Evolutionary conservation across 2,329 filamentous ascomycete species (phyloP), one percentile per base, ranked within the genome.

Genomic region (Claviceps sp.): DNA sequence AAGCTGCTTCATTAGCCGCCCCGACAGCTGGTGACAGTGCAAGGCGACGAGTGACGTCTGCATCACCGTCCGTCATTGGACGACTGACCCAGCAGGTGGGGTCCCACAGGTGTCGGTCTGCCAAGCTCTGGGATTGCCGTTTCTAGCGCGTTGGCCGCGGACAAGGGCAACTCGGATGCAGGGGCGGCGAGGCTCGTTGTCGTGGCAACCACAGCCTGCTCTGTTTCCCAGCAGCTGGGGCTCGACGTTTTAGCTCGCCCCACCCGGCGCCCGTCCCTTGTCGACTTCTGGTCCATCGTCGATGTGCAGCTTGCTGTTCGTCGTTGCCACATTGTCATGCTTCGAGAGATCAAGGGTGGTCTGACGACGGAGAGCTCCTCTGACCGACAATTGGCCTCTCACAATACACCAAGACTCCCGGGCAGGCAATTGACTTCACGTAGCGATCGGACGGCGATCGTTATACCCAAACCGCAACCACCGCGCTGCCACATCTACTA

Each of bases 151-250:
- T 14, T 37, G 17, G 10, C 8, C 14, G 42, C 42, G 13, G 17
- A 22, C 42, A 44, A 8, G 40, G 40, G 7, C 40, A 19, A 42
- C 17, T 42, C 7, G 22, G 19, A 47, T 42, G 19, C 46, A 43
- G 26, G 52, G 50, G 47, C 24, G 37, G 38, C 24, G 34, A 26
- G 42, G 30, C 10, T 22, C 3, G 53, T 58, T 54, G 52, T 45
- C 52, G 50, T 56, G 54, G 54, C 55, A 58, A 60, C 58, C 8
- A 3, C 30, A 16, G 41, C 50, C 49, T 52, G 52, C 56, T 57
- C 55, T 58, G 58, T 59, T 59, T 41, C 52, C 37, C 14, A 49
- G 14, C 42, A 24, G 40, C 14, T 39, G 14, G 24, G 24, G 24
- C 47, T 37, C 30, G 13, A 44, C 22, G 16, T 46, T 34, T 56